Evolutionary conservation across 257 asterid genomes (phyloP).

Genomic region (Salvia rosmarinus): DNA sequence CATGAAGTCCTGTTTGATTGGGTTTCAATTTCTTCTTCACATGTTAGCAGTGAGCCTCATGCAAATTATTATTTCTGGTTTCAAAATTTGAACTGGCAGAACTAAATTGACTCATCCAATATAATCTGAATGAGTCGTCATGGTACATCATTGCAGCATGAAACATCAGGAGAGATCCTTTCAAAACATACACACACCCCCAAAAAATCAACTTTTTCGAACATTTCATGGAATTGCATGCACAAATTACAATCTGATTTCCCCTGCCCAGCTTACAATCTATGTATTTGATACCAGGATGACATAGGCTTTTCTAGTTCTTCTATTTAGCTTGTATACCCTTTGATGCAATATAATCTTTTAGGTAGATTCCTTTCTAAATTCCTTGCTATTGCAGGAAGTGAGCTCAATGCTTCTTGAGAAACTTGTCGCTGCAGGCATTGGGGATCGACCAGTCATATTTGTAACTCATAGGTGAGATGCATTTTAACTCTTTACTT

Average conservation of each 20-base stretch:
- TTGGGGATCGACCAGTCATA: constrained; percentile 94
- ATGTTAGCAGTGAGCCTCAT: not conserved
- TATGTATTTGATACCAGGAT: not conserved
- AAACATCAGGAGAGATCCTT: not conserved
- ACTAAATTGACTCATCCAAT: not conserved
- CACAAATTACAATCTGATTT: not conserved
- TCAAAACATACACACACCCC: not conserved
- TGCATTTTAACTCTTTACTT: constrained; percentile 11
- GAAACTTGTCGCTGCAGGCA: constrained; percentile 89
- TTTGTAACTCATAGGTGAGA: constrained; percentile 92
- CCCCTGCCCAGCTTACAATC: not conserved
- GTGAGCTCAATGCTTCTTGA: constrained; percentile 93
- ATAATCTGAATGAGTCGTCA: too few species aligned
- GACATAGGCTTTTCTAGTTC: constrained; percentile 11
- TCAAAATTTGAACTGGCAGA: not conserved
- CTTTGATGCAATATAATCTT: constrained; percentile 24
- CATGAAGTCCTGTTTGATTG: not conserved
- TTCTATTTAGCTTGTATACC: constrained; percentile 4
- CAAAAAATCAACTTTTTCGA: not conserved
- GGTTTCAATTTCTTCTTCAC: not conserved
- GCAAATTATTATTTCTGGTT: not conserved
- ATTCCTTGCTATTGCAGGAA: constrained; percentile 58
- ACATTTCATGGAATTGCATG: not conserved
- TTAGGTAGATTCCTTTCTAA: constrained; percentile 23
- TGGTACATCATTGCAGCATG: constrained; percentile 16